Percentiles rank a stretch among this genome's conserved stretches.
These are phyloP conservation scores for Pseudotsuga menziesii DNA, from an alignment of 75 land plant genomes.

Conservation along the genomic window DNA sequence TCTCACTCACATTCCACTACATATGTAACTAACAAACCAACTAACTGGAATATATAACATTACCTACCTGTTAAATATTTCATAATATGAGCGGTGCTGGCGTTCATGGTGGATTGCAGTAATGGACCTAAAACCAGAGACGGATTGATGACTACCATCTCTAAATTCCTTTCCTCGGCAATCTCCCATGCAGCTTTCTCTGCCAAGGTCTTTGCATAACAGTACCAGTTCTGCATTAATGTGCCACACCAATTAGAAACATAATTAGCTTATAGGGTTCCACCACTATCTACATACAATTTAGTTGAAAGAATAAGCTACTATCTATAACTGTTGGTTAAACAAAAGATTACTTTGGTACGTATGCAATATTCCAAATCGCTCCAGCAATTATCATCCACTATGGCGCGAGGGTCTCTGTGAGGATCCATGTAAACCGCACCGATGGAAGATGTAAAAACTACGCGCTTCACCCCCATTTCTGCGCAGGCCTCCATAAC, in stretches of 20 bases:
- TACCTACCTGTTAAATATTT: constrained; percentile 27
- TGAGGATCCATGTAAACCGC: constrained; percentile 41
- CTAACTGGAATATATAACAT: too few species aligned
- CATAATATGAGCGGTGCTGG: constrained; percentile 35
- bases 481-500: constrained; percentile 31
- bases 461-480: constrained; percentile 27
- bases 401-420: constrained; percentile 9
- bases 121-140: constrained; percentile 45
- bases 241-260: too few species aligned
- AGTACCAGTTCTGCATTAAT: constrained; percentile 56
- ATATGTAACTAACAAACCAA: too few species aligned
- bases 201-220: constrained; percentile 43
- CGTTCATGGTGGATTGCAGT: constrained; percentile 44
- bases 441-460: constrained; percentile 50
- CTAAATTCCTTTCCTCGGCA: constrained; percentile 27
- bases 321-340: not conserved
- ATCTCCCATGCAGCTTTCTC: constrained; percentile 44
- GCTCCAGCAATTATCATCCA: constrained; percentile 48
- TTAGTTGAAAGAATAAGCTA: too few species aligned
- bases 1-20: too few species aligned
- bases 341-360: constrained; percentile 18
- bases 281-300: too few species aligned
- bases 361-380: constrained; percentile 39
- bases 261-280: too few species aligned
- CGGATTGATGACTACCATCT: constrained; percentile 45